phyloP scores from a whole-genome alignment of 345 rosid species.

The Physaria fendleri region DNA sequence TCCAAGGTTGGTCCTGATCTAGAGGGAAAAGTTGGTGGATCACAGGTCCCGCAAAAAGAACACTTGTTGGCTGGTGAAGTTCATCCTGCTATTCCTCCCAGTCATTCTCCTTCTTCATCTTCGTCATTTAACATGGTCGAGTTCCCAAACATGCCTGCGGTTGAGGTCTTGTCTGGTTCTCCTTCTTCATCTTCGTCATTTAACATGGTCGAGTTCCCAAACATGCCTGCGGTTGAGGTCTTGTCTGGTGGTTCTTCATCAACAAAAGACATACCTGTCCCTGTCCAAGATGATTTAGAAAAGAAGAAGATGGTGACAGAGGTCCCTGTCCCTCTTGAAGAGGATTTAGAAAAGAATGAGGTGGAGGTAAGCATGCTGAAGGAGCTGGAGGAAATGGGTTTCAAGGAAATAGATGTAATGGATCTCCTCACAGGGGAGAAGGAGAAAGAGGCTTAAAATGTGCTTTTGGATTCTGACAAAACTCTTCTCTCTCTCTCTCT shows the following conservation, averaged over 20 bases:
- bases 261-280: slow-evolving; percentile 9
- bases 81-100: too few relatives aligned
- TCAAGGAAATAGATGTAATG: slow-evolving; percentile 85
- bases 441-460: too few relatives aligned
- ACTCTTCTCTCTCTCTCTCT: background rate
- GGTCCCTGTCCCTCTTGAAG: too few relatives aligned
- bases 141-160: too few relatives aligned
- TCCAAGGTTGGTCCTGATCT: slow-evolving; percentile 2
- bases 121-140: slow-evolving; percentile 45
- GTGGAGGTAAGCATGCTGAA: slow-evolving; percentile 54
- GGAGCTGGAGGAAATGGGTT: slow-evolving; percentile 93
- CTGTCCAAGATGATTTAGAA: too few relatives aligned
- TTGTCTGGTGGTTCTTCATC: slow-evolving; percentile 16
- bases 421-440: slow-evolving; percentile 78
- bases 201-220: too few relatives aligned
- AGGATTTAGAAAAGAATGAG: slow-evolving; percentile 19
- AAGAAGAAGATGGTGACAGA: too few relatives aligned
- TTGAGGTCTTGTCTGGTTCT: too few relatives aligned
- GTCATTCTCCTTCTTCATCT: slow-evolving; percentile 25
- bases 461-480: slow-evolving; percentile 26
- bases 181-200: too few relatives aligned
- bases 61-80: slow-evolving; percentile 34
- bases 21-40: slow-evolving; percentile 33
- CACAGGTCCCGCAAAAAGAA: slow-evolving; percentile 37
- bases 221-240: slow-evolving; percentile 16